Evolutionary conservation across 805 yeast species (phyloP).

Genomic region (Myxozyma neotropica): DNA sequence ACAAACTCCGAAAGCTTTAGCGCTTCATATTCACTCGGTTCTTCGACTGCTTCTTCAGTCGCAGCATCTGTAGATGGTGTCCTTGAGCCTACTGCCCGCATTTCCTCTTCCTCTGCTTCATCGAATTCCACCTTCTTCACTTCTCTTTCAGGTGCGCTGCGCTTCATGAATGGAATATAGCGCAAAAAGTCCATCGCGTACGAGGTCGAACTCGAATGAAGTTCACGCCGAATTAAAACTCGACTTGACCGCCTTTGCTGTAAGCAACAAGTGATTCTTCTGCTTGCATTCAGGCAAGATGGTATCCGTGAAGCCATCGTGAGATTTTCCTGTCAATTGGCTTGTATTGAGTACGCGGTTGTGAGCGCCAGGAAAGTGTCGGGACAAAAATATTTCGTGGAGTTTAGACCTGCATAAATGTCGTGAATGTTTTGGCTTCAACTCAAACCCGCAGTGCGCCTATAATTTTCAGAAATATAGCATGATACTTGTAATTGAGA

Average conservation of each 20-base stretch:
- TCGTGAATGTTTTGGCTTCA: no score
- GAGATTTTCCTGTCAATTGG: neutral
- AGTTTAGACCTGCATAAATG: no score
- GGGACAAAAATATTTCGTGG: neutral
- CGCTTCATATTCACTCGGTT: slow-evolving; percentile 7
- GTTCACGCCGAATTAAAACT: neutral
- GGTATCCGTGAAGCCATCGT: slow-evolving; percentile 4
- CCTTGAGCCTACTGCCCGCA: slow-evolving; percentile 2
- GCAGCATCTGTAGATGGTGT: neutral
- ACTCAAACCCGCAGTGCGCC: no score
- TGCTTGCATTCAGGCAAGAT: neutral
- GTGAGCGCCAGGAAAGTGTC: neutral
- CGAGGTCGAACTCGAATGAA: neutral
- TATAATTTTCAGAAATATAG: no score
- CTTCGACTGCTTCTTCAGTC: neutral
- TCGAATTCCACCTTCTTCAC: slow-evolving; percentile 13
- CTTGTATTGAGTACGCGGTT: neutral
- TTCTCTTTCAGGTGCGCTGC: neutral
- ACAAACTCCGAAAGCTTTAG: slow-evolving; percentile 19
- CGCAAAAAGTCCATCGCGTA: neutral
- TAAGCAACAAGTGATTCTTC: neutral
- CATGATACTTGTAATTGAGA: no score
- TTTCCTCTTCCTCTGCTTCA: slow-evolving; percentile 21
- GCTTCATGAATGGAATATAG: slow-evolving; percentile 12
- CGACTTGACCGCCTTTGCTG: neutral